These are phyloP conservation scores for Naganishia sp. DNA, from an alignment of 1,284 basidiomycete genomes.

Conservation along the genomic window DNA sequence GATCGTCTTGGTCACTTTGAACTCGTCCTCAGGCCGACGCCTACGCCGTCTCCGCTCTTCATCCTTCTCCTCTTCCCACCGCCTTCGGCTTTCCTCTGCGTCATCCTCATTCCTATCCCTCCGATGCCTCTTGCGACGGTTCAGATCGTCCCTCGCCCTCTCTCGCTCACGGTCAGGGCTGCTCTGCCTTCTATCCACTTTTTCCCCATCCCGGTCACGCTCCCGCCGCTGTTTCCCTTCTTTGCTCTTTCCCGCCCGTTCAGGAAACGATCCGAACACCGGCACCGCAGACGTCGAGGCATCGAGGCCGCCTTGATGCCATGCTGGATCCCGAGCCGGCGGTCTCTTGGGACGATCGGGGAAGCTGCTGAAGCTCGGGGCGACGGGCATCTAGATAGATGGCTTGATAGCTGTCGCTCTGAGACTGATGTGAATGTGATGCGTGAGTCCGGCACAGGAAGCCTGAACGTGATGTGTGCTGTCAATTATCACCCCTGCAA, in stretches of 20 bases:
- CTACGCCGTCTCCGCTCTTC: conserved; percentile 8
- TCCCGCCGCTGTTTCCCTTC: neutral
- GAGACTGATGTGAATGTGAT: too few relatives aligned
- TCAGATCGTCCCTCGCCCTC: neutral
- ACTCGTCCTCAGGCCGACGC: neutral
- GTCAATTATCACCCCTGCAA: too few relatives aligned
- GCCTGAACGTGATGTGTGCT: too few relatives aligned
- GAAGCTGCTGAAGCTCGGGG: conserved; percentile 28
- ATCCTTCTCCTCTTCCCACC: conserved; percentile 2
- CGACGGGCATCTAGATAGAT: neutral
- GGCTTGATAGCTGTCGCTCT: too few relatives aligned
- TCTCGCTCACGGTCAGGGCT: neutral
- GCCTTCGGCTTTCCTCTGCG: neutral
- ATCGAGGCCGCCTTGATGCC: conserved; percentile 17
- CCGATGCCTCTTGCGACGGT: neutral
- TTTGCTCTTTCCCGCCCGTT: neutral
- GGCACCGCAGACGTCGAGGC: conserved; percentile 12
- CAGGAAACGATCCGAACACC: conserved; percentile 29
- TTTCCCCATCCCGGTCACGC: neutral
- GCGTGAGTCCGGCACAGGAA: too few relatives aligned
- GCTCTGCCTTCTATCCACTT: neutral
- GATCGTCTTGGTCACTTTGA: neutral
- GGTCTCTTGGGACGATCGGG: conserved; percentile 14
- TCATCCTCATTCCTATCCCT: neutral
- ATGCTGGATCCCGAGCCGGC: neutral